A percentile compares a stretch with the other conserved stretches of the same genome.
Conservation (phyloP, 192 early-diverging fungal genomes). For the Gryganskiella cystojenkinii region DNA sequence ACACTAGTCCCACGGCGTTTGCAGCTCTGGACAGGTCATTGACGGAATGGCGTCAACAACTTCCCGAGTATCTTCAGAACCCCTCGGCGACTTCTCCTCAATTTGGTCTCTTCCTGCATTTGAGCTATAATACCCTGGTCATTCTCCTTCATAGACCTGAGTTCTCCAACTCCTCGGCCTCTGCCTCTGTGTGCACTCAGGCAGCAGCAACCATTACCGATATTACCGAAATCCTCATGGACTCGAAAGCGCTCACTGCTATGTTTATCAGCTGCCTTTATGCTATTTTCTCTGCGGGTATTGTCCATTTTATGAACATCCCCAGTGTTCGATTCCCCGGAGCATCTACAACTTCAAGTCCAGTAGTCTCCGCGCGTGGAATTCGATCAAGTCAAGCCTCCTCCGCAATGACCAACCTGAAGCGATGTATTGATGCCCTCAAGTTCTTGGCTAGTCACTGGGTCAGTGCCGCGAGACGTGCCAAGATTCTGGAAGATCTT, state of each 20-base stretch:
- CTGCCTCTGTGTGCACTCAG: slow-evolving; percentile 45
- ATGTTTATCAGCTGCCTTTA: slow-evolving; percentile 49
- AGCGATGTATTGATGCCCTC: slow-evolving; percentile 48
- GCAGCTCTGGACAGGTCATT: slow-evolving; percentile 34
- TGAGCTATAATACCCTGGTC: slow-evolving; percentile 63
- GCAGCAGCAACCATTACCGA: slow-evolving; percentile 52
- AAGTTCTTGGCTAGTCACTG: slow-evolving; percentile 39
- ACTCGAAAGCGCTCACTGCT: slow-evolving; percentile 26
- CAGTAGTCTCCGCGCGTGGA: neutral
- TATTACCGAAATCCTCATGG: slow-evolving; percentile 45
- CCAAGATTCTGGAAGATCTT: slow-evolving; percentile 45
- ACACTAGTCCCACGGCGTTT: slow-evolving; percentile 34
- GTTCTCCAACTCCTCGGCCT: slow-evolving; percentile 36
- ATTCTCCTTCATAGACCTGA: slow-evolving; percentile 67
- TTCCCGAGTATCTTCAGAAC: slow-evolving; percentile 56
- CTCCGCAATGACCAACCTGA: slow-evolving; percentile 39
- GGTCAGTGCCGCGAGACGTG: slow-evolving; percentile 43
- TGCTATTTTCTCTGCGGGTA: slow-evolving; percentile 50
- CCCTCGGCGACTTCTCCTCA: slow-evolving; percentile 31
- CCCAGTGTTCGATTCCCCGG: slow-evolving; percentile 19
- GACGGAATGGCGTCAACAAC: slow-evolving; percentile 53
- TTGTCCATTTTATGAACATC: slow-evolving; percentile 56
- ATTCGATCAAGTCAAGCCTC: neutral
- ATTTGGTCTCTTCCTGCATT: slow-evolving; percentile 49
- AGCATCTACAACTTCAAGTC: slow-evolving; percentile 10